Base-by-base conservation (phyloP, 768 basidiomycete genomes). In the Mycena indigotica region DNA sequence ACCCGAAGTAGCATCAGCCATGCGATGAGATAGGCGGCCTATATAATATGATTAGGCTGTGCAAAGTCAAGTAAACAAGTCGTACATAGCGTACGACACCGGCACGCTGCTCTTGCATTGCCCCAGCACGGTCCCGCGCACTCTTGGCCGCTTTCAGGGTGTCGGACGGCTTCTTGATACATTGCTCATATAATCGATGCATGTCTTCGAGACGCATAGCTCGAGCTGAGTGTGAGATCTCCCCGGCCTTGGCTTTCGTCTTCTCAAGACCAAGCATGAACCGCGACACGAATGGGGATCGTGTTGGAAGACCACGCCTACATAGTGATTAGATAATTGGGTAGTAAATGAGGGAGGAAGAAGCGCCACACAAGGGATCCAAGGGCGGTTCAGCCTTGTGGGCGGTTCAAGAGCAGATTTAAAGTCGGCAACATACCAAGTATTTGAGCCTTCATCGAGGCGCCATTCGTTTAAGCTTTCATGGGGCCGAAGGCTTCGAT, bases 261-360 rank as follows among this genome's bases (percentile, higher is more conserved):
- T 65, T 65, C 55, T 67, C 66, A 16, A 67, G 66, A 1, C 66
- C 66, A 17, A 65, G 49, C 66, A 67, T 67, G 44, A 65, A 67
- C 25, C 52, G 55, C 1, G 65, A 64, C 5, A 67, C 66, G 3
- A 52, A 17, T 2, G 23, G 62, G 5, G 64, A 62, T 2, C 59
- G 49, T 4, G 58, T 65, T 2, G 65, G 65, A 8, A 66, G 57
- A 23, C 65, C 65, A 57, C 35, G 60, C 39, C 63, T 66, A 35
- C n/a, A n/a, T n/a, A n/a, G n/a, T n/a, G n/a, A n/a, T n/a, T n/a
- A n/a, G n/a, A n/a, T n/a, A n/a, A n/a, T n/a, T n/a, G n/a, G n/a
- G n/a, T n/a, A n/a, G n/a, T n/a, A n/a, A n/a, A n/a, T n/a, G n/a
- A n/a, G n/a, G n/a, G n/a, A n/a, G n/a, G n/a, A n/a, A n/a, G n/a